Evolutionary conservation across 139 green algal genomes (phyloP).

Genomic region (Trebouxia sp.): DNA sequence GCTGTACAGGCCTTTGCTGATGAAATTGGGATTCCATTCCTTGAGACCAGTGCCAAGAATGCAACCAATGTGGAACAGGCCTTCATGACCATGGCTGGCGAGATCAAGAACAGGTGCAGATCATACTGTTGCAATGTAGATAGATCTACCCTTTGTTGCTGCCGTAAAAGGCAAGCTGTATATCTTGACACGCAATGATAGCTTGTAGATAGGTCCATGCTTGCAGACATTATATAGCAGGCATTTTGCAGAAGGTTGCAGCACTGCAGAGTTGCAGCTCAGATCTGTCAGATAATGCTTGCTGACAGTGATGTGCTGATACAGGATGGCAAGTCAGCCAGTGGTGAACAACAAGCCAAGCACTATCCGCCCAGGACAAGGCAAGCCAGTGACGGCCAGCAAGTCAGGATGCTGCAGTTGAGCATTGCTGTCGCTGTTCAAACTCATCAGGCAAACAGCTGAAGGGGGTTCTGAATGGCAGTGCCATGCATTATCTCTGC

Average conservation of each 20-base stretch:
- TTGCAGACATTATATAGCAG: not conserved
- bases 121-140: not conserved
- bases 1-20: slow-evolving; percentile 91
- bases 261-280: not conserved
- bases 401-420: slow-evolving; percentile 87
- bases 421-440: not conserved
- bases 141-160: too few species aligned
- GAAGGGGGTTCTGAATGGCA: too few species aligned
- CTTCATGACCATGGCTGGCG: slow-evolving; percentile 99
- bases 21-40: slow-evolving; percentile 98
- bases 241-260: not conserved
- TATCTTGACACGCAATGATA: not conserved
- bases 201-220: not conserved
- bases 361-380: slow-evolving; percentile 81
- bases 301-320: not conserved
- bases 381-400: slow-evolving; percentile 69
- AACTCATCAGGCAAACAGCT: too few species aligned
- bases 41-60: slow-evolving; percentile 99
- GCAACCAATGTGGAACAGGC: slow-evolving; percentile 98
- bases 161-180: not conserved
- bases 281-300: not conserved
- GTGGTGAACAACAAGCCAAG: slow-evolving; percentile 64
- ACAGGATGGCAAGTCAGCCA: slow-evolving; percentile 88
- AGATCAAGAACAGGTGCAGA: slow-evolving; percentile 99
- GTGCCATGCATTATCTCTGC: too few species aligned